Evolutionary conservation across 108 stramenopile genomes (phyloP), one percentile per base, ranked within the genome.

Genomic region (Aurantiochytrium sp.): DNA sequence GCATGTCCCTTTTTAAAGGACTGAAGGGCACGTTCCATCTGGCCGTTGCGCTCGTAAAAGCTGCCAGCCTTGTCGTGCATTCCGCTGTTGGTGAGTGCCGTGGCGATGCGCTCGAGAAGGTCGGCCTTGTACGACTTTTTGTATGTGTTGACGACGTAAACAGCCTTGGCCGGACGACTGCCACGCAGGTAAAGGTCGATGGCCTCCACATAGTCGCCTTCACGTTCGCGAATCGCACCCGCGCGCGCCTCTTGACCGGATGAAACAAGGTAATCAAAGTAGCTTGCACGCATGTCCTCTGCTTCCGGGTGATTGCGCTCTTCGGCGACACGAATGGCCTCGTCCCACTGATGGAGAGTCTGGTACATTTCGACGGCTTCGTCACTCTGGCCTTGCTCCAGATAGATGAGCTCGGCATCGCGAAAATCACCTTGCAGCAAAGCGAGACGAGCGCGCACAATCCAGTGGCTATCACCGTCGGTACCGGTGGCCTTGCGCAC

Each of bases 341-440:
- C 93, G 58, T 94, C 93, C 87, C 88, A 94, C 69, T 89, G 87
- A 12, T 90, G 93, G 44, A 95, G 55, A 28, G 90, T 88, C 71
- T 94, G 92, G 89, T 93, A 93, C 95, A 95, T 94, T 3, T 71
- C 59, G 55, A 95, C 92, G 28, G 93, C 94, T 60, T 95, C 95
- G 71, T 93, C 92, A 19, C 91, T 53, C 72, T 93, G 92, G 28
- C 93, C 93, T 83, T 94, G 93, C 0, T 92, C 92, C 43, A 95
- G 58, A 18, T 94, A 72, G 5, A 93, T 72, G 71, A 72, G 91
- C 76, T 95, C 95, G 23, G 95, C 95, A 6, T 69, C 92, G 35
- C 29, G 55, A 4, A 92, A 43, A 35, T 94, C 92, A 88, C 93
- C 72, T 71, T 72, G 69, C 28, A 92, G 71, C 76, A 90, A 64